Evolutionary conservation across 2,329 filamentous ascomycete genomes (phyloP), one percentile per base, ranked within the genome.

Genomic region (Magnaporthiopsis incrustans): DNA sequence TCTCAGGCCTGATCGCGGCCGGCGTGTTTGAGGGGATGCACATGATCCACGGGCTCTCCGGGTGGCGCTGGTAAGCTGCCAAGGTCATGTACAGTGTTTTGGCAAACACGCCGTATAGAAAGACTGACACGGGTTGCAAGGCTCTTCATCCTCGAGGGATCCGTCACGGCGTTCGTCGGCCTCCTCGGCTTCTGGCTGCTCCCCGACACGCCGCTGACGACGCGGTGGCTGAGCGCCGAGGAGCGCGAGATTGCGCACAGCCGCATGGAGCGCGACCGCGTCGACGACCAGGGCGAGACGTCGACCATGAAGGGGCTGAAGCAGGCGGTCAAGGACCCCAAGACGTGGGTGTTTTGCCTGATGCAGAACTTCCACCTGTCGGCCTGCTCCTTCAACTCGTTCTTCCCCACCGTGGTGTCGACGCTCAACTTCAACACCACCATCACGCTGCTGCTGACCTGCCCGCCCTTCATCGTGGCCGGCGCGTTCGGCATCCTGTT

Each of bases 1-100:
- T 84, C 65, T 80, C 80, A 1, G 80, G 80, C 3, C 70, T 84
- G 1, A 71, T 83, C 7, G 81, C 80, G 35, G 81, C 79, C 1
- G 80, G 77, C 38, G 60, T 61, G 6, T 79, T 83, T 26, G 76
- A 79, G 4, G 76, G 76, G 12, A 72, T 84, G 14, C 75, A 82
- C 35, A 78, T 78, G 4, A 72, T 71, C 2, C 76, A 77, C 58
- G 80, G 80, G 1, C 77, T 84, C 22, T 71, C 74, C 3, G 81
- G 81, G 1, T 84, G 81, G 82, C 70, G 77, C 62, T 85, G 82
- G 82, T 50, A 22, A 30, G 60, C 11, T 35, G 33, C 8, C 8
- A 12, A 35, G 33, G 11, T 12, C 7, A 35, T 35, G 8, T 35
- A 8, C 4, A 10, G 2, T 3, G 4, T 35, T 12, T 35, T 12